Evolutionary conservation across 179 eudicot species (phyloP).

Genomic region (Spinacia oleracea): DNA sequence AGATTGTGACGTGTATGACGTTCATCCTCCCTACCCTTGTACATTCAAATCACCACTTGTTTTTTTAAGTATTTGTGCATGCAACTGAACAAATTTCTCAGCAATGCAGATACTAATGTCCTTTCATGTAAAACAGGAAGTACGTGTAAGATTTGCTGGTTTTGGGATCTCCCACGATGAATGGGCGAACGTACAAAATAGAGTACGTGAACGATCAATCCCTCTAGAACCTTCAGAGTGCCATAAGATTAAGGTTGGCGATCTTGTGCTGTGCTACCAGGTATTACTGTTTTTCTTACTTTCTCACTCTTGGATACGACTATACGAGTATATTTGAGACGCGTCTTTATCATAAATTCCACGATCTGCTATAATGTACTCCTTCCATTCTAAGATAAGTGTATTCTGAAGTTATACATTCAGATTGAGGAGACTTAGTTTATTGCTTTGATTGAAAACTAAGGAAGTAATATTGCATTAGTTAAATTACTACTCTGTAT

Average conservation of each 20-base stretch:
- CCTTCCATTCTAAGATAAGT: not conserved
- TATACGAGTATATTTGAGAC: not conserved
- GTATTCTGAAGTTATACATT: not conserved
- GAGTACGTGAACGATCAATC: conserved; percentile 83
- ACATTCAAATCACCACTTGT: not conserved
- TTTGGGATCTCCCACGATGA: conserved; percentile 70
- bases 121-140: conserved; percentile 54
- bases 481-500: too few relatives aligned
- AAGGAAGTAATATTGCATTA: not conserved
- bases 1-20: not conserved
- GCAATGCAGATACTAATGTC: conserved; percentile 8
- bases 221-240: conserved; percentile 91
- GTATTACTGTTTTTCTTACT: conserved; percentile 33
- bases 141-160: conserved; percentile 85
- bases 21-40: not conserved
- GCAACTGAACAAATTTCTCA: not conserved
- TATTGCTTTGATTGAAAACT: not conserved
- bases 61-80: not conserved
- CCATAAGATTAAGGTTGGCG: conserved; percentile 75
- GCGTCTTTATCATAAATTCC: not conserved
- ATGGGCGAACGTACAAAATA: conserved; percentile 73
- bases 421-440: not conserved
- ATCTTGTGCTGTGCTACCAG: conserved; percentile 78
- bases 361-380: not conserved
- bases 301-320: not conserved